Percentiles rank a stretch among this genome's conserved stretches.
These are phyloP conservation scores for Plasmodiophora brassicae DNA, from an alignment of 208 protist species.

Conservation along the genomic window DNA sequence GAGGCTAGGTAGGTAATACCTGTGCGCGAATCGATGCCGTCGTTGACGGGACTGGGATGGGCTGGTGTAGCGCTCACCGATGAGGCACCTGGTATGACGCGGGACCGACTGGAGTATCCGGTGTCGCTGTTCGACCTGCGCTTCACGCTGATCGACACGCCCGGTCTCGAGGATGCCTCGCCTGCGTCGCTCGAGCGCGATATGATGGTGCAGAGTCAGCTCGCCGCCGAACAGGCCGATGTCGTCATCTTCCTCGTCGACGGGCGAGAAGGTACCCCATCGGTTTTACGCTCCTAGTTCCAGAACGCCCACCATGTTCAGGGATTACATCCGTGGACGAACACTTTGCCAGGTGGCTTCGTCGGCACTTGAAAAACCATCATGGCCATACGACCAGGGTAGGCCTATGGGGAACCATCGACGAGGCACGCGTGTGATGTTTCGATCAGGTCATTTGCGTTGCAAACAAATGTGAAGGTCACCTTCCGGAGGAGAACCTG, in stretches of 20 bases:
- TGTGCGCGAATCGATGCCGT: not conserved
- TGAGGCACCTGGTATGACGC: not conserved
- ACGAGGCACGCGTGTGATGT: not conserved
- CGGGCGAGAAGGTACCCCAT: not conserved
- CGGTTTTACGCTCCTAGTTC: not conserved
- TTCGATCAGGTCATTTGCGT: not conserved
- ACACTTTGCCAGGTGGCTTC: not conserved
- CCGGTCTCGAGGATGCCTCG: not conserved
- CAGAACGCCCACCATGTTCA: not conserved
- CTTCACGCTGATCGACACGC: not conserved
- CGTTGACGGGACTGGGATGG: not conserved
- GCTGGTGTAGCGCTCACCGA: not conserved
- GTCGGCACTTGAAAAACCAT: too few relatives aligned
- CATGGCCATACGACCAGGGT: not conserved
- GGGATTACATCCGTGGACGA: not conserved
- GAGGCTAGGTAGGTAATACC: not conserved
- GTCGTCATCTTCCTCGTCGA: not conserved
- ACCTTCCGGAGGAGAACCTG: not conserved
- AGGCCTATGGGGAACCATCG: not conserved
- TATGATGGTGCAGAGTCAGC: not conserved
- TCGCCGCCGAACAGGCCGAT: not conserved
- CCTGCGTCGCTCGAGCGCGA: not conserved
- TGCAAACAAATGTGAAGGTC: not conserved
- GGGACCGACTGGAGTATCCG: not conserved
- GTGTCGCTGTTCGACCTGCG: not conserved